A percentile compares a stretch with the other conserved stretches of the same genome.
phyloP scores from a whole-genome alignment of 208 protist species.

The Crithidia fasciculata region DNA sequence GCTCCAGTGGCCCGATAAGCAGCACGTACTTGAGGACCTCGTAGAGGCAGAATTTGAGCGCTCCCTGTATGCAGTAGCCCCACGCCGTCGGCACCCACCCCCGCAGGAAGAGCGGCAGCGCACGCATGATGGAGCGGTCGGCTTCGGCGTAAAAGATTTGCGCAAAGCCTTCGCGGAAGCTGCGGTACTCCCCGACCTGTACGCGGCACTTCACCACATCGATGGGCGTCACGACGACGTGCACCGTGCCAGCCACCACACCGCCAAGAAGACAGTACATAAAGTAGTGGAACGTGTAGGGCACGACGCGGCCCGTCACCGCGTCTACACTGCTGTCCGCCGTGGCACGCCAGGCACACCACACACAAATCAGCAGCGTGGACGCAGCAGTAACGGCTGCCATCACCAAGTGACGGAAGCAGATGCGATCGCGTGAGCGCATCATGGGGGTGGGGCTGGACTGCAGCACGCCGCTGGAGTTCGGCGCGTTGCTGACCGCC shows the following conservation, averaged over 20 bases:
- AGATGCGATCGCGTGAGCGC: constrained; percentile 16
- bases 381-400: background rate
- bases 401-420: constrained; percentile 22
- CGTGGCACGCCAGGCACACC: constrained; percentile 19
- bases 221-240: constrained; percentile 69
- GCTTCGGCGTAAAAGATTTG: constrained; percentile 43
- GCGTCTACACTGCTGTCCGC: constrained; percentile 13
- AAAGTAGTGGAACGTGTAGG: constrained; percentile 67
- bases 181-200: constrained; percentile 77
- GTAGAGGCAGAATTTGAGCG: constrained; percentile 81
- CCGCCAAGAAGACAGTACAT: constrained; percentile 71
- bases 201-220: constrained; percentile 86
- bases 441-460: constrained; percentile 3
- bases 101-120: constrained; percentile 52
- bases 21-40: constrained; percentile 78
- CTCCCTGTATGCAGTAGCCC: constrained; percentile 69
- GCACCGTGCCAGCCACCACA: constrained; percentile 57
- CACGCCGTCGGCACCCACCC: constrained; percentile 71
- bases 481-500: background rate
- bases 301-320: constrained; percentile 24
- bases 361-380: constrained; percentile 3
- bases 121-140: constrained; percentile 24
- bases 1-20: background rate
- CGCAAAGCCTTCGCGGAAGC: constrained; percentile 44
- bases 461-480: background rate